Evolutionary conservation across 495 filamentous ascomycete species (phyloP).

Genomic region (Terfezia claveryi): DNA sequence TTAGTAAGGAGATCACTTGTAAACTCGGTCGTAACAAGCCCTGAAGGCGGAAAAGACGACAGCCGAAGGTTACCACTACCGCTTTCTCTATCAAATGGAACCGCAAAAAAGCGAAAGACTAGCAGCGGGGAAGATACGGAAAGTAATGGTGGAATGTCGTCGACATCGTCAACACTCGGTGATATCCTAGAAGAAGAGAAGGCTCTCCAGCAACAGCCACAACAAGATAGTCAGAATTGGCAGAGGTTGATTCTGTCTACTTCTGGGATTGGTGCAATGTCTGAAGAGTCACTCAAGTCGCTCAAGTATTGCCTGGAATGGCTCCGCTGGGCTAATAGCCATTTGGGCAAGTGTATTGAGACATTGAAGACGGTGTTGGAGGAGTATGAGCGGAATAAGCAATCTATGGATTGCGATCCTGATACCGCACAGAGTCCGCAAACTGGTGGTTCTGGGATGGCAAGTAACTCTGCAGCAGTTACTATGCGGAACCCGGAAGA

Average conservation of each 20-base stretch:
- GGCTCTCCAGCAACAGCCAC: slow-evolving; percentile 48
- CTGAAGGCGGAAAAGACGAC: background rate
- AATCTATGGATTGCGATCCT: slow-evolving; percentile 7
- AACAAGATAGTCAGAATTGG: slow-evolving; percentile 31
- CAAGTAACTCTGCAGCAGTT: slow-evolving; percentile 6
- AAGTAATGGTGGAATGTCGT: slow-evolving; percentile 15
- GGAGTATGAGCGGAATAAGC: slow-evolving; percentile 40
- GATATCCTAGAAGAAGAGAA: slow-evolving; percentile 13
- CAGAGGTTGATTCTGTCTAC: slow-evolving; percentile 62
- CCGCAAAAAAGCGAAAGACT: slow-evolving; percentile 26
- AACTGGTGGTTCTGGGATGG: slow-evolving; percentile 1
- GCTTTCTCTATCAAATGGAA: slow-evolving; percentile 20
- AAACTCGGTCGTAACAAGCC: slow-evolving; percentile 16
- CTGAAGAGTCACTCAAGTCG: slow-evolving; percentile 53
- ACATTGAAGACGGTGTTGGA: slow-evolving; percentile 49
- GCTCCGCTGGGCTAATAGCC: slow-evolving; percentile 54
- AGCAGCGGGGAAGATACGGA: slow-evolving; percentile 17
- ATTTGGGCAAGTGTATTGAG: slow-evolving; percentile 44
- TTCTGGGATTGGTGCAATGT: slow-evolving; percentile 67
- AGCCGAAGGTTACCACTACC: slow-evolving; percentile 29
- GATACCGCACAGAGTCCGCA: slow-evolving; percentile 10
- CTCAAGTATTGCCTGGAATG: slow-evolving; percentile 56
- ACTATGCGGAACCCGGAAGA: slow-evolving; percentile 11
- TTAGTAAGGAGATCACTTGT: slow-evolving; percentile 31
- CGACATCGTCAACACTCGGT: slow-evolving; percentile 10